Evolutionary conservation across 2,329 filamentous ascomycete species (phyloP).

Genomic region (Plenodomus tracheiphilus): DNA sequence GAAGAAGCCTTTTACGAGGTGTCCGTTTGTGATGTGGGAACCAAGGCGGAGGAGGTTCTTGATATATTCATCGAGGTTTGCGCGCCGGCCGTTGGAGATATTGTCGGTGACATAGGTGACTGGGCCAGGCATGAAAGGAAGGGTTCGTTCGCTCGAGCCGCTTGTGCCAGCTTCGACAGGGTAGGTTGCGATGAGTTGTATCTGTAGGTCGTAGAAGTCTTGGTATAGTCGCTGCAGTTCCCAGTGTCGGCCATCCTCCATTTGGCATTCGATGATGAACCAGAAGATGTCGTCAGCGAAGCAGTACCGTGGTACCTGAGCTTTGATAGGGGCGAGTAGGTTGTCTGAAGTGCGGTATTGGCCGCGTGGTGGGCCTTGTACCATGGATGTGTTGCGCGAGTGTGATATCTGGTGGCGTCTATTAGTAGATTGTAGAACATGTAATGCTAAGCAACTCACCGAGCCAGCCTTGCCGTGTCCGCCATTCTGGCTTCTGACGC

Average conservation of each 20-base stretch:
- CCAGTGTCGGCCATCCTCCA: constrained; percentile 91
- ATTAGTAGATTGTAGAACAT: no score
- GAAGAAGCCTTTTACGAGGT: constrained; percentile 88
- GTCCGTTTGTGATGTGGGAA: constrained; percentile 79
- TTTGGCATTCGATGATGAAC: constrained; percentile 91
- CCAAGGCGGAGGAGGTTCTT: constrained; percentile 86
- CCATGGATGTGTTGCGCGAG: constrained; percentile 41
- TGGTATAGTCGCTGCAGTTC: constrained; percentile 94
- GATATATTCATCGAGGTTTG: constrained; percentile 94
- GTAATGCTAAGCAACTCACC: constrained; percentile 28
- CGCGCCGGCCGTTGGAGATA: constrained; percentile 88
- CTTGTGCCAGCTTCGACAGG: constrained; percentile 90
- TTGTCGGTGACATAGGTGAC: constrained; percentile 98
- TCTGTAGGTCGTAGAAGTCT: constrained; percentile 99
- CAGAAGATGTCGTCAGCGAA: constrained; percentile 98
- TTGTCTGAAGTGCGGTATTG: constrained; percentile 44
- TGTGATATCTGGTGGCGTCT: constrained; percentile 29
- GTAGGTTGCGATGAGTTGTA: constrained; percentile 87
- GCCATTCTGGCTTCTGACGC: constrained; percentile 54
- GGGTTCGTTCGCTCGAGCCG: constrained; percentile 70
- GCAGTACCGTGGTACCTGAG: constrained; percentile 88
- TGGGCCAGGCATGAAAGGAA: constrained; percentile 97
- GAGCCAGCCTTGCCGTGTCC: constrained; percentile 30
- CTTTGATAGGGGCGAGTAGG: constrained; percentile 76
- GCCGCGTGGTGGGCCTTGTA: constrained; percentile 47